Base-by-base conservation (phyloP, 2,329 filamentous ascomycete genomes). In the Colletotrichum graminicola region DNA sequence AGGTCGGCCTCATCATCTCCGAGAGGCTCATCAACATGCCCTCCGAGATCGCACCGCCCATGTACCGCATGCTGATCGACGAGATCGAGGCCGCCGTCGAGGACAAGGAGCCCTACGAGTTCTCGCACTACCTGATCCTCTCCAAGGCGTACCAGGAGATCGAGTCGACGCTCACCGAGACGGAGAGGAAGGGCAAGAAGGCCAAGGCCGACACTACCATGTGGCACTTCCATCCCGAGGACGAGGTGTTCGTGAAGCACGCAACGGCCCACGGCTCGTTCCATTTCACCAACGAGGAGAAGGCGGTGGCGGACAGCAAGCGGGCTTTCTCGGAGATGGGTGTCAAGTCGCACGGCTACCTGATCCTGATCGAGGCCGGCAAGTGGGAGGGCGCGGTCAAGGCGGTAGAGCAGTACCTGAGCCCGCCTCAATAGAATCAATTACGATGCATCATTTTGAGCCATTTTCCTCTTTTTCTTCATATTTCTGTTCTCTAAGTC, bases 21-120 rank as follows among this genome's bases (percentile, higher is more conserved):
- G 96, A 99, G 82, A 91, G 95, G 29, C 86, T 98, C 77, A 94
- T 99, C 85, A 99, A 99, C 84, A 95, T 98, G 86, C 96, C 96
- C n/a, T 87, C 93, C 21, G 94, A 98, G 82, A 91, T 97, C 74
- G 90, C 94, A 18, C 95, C 96, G 39, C 95, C 96, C 5, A 93
- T 98, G 90, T 98, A 98, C 87, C 90, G 88, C 62, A 97, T 98
- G 94, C 89, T 99, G 62, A 85, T 93, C 60, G 94, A 98, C 78
- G 96, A 99, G 86, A 91, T 99, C 62, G 87, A 92, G 77, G 95
- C 92, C 79, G 96, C 96, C 1, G 85, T 97, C 3, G 91, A 97
- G 79, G 94, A 97, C 79, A 92, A 93, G 78, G 94, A 98, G 82
- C 94, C 95, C 0, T 98, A 97, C 82, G 87, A 91, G 66, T 99